A percentile compares a stretch with the other conserved stretches of the same genome.
Conservation (phyloP, 148 eudicot genomes). For the Bassia scoparia region DNA sequence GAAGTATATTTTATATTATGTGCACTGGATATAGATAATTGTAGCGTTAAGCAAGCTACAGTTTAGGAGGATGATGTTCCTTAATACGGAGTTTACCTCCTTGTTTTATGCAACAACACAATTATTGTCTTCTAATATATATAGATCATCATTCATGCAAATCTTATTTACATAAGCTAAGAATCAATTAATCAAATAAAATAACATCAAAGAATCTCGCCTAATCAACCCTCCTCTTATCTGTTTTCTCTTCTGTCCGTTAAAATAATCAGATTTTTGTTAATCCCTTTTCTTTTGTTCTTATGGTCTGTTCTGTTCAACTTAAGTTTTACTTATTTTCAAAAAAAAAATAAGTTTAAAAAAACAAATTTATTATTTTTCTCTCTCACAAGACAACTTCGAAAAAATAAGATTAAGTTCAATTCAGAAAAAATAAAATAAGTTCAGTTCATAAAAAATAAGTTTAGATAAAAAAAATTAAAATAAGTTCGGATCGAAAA, state of each 20-base stretch:
- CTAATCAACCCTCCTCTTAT: neutral
- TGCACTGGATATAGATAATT: conserved; percentile 1
- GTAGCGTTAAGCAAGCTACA: conserved; percentile 19
- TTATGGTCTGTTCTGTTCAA: too few species aligned
- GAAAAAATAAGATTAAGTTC: too few species aligned
- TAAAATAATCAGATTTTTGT: neutral
- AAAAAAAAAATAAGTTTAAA: too few species aligned
- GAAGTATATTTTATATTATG: neutral
- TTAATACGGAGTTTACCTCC: conserved; percentile 11
- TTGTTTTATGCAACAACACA: conserved; percentile 27
- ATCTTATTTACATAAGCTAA: neutral
- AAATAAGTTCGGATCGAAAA: too few species aligned
- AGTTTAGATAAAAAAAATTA: too few species aligned
- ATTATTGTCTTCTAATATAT: neutral
- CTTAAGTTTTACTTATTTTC: too few species aligned
- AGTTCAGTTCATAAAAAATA: too few species aligned
- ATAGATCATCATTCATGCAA: too few species aligned
- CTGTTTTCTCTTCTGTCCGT: neutral
- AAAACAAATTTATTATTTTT: too few species aligned
- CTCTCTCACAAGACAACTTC: too few species aligned
- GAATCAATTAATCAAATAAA: conserved; percentile 1
- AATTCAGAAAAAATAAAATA: too few species aligned
- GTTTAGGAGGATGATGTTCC: conserved; percentile 2
- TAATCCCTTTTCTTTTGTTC: neutral
- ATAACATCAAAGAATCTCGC: conserved; percentile 10